Conservation (phyloP, 2,329 filamentous ascomycete genomes). For the Penicillium sp. region DNA sequence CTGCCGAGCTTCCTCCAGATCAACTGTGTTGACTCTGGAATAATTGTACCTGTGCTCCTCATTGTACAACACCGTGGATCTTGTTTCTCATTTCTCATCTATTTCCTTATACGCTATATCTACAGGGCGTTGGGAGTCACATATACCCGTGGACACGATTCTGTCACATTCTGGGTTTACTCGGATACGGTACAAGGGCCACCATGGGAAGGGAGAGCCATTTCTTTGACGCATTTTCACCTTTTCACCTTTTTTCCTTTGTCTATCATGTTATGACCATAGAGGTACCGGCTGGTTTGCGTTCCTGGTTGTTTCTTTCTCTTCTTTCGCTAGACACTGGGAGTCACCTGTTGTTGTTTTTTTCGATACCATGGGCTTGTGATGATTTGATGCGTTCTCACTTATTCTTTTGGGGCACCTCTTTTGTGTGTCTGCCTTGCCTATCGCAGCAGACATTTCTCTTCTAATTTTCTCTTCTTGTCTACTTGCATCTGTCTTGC, state of each 20-base stretch:
- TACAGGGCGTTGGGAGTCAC: constrained; percentile 8
- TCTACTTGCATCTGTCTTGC: constrained; percentile 1
- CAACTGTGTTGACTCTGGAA: constrained; percentile 20
- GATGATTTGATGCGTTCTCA: constrained; percentile 28
- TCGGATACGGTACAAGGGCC: constrained; percentile 10
- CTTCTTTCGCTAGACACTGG: constrained; percentile 40
- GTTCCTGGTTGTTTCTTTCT: constrained; percentile 32
- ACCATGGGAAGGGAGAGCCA: constrained; percentile 12
- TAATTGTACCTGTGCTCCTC: constrained; percentile 3
- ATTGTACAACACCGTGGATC: constrained; percentile 35
- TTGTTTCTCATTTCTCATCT: not conserved
- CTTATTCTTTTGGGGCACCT: constrained; percentile 12
- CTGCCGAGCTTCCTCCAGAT: constrained; percentile 3
- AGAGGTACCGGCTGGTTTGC: constrained; percentile 38
- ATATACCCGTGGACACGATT: constrained; percentile 5
- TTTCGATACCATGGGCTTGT: constrained; percentile 30
- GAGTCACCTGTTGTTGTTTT: constrained; percentile 28
- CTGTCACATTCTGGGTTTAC: constrained; percentile 7
- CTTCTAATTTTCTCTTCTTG: constrained; percentile 2
- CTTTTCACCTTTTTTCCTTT: constrained; percentile 25
- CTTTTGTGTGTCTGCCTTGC: not conserved
- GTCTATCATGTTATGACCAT: constrained; percentile 37
- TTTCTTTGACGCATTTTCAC: constrained; percentile 20
- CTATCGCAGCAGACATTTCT: not conserved
- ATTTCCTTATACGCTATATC: not conserved